Base-by-base conservation (phyloP, 768 basidiomycete genomes). In the Serendipita vermifera region DNA sequence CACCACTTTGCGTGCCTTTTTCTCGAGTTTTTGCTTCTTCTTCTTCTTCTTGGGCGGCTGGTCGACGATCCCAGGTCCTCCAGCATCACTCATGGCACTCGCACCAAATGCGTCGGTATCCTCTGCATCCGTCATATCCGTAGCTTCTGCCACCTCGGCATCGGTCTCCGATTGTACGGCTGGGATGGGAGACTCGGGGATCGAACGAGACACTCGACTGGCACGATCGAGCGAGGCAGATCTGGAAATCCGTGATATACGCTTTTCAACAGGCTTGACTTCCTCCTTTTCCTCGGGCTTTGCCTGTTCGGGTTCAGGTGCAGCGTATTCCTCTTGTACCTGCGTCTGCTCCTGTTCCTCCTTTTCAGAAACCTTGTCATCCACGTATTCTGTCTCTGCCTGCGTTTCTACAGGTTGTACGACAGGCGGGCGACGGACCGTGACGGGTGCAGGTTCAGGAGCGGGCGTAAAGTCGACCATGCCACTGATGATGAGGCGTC, bases 1-100 rank as follows among this genome's bases (percentile, higher is more conserved):
- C 39, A 74, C 72, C 32, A 90, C 85, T 69, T 90, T 89, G 55
- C 80, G 77, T 57, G 78, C 69, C 71, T 82, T 63, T 26, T 38
- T 33, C 38, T 58, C 57, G 15, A 54, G 13, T 51, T 55, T 58
- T 40, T 79, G 78, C 64, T 77, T 78, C 67, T 75, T 73, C 64
- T 77, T 71, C 56, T 66, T 77, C 33, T 77, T 35, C 22, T n/a
- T 26, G 14, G 29, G 5, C 11, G 33, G n/a, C 17, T 40, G 27
- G 5, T 57, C 58, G 15, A 31, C 38, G 15, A 22, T 57, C 2
- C 26, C 32, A 20, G 55, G 20, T 43, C 15, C 40, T 22, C 58
- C 40, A 59, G 39, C 24, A 32, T 57, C 48, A 40, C 59, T 26
- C 36, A 48, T 15, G 33, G 33, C 46, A 6, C 26, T 53, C n/a